phyloP scores from a whole-genome alignment of 345 rosid species.

The Salix exigua region DNA sequence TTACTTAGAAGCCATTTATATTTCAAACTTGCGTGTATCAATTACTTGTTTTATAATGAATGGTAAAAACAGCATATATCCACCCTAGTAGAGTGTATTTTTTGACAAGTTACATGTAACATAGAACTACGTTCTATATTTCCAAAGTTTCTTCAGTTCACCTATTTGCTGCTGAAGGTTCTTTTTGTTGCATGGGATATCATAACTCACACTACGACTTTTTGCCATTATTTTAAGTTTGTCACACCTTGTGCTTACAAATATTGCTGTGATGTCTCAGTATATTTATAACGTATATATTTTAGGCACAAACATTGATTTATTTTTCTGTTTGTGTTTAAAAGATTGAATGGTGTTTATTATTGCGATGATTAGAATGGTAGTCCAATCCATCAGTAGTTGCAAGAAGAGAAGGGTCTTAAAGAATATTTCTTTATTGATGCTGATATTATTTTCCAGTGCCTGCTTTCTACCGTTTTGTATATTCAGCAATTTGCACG shows the following conservation, averaged over 20 bases:
- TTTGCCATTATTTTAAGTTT: not conserved
- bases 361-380: not conserved
- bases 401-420: not conserved
- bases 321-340: too few relatives aligned
- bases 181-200: not conserved
- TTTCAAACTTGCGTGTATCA: not conserved
- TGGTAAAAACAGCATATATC: not conserved
- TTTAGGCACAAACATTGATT: too few relatives aligned
- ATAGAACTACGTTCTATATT: not conserved
- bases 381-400: not conserved
- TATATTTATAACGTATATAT: too few relatives aligned
- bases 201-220: too few relatives aligned
- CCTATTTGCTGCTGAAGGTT: slow-evolving; percentile 1
- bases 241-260: not conserved
- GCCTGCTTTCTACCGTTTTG: not conserved
- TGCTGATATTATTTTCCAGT: not conserved
- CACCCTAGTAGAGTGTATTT: not conserved
- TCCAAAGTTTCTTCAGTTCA: not conserved
- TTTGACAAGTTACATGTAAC: not conserved
- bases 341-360: not conserved
- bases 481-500: not conserved
- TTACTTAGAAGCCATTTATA: not conserved
- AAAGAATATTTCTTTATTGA: not conserved
- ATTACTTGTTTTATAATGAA: not conserved
- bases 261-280: too few relatives aligned